Evolutionary conservation across 345 rosid genomes (phyloP).

Genomic region (Ricinus communis): DNA sequence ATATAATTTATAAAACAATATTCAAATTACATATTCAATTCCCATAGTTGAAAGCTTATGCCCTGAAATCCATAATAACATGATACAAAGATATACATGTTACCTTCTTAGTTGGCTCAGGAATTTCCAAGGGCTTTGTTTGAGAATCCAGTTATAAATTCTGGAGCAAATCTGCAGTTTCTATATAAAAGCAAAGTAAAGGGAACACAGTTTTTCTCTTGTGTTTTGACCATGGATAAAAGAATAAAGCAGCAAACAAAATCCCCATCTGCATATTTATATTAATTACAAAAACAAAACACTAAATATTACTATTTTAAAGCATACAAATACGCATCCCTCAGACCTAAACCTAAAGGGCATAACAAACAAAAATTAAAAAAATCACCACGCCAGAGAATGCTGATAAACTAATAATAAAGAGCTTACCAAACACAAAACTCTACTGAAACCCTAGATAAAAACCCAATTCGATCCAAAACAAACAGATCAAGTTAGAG

Average conservation of each 20-base stretch:
- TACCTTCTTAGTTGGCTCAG: constrained; percentile 79
- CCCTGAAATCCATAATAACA: no score
- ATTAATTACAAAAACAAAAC: no score
- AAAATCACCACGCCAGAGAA: no score
- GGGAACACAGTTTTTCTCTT: constrained; percentile 30
- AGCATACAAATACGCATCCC: no score
- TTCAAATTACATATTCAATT: no score
- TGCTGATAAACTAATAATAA: no score
- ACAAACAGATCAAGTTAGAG: constrained; percentile 8
- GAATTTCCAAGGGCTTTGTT: constrained; percentile 58
- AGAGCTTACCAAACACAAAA: background rate
- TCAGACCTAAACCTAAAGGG: no score
- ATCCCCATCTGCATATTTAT: no score
- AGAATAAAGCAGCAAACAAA: no score
- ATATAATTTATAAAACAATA: background rate
- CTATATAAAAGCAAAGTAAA: constrained; percentile 51
- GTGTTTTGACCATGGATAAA: background rate
- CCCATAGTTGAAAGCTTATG: no score
- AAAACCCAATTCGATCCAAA: background rate
- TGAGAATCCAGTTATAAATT: constrained; percentile 66
- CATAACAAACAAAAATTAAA: no score
- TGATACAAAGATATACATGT: background rate
- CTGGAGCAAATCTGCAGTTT: constrained; percentile 82
- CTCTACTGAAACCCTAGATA: background rate
- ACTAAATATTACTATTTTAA: no score